These are phyloP conservation scores for Dysphania ambrosioides DNA, from an alignment of 148 eudicot species.

Conservation along the genomic window DNA sequence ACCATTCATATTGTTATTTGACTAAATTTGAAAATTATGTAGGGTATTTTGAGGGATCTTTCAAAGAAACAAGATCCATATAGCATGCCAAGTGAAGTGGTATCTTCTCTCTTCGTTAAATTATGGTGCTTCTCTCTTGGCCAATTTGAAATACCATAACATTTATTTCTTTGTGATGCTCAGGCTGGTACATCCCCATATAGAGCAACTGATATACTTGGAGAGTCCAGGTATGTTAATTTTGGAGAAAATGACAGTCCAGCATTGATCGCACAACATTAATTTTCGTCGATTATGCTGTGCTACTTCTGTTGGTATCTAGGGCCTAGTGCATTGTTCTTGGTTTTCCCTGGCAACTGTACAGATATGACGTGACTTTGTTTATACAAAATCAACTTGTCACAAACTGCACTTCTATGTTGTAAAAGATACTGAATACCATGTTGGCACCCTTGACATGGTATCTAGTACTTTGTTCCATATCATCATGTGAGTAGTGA, in stretches of 20 bases:
- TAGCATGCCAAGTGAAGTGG: constrained; percentile 31
- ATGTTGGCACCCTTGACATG: constrained; percentile 1
- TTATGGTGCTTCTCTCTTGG: not conserved
- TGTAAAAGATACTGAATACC: constrained; percentile 4
- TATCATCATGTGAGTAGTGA: not conserved
- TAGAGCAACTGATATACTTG: constrained; percentile 28
- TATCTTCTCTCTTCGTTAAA: constrained; percentile 8
- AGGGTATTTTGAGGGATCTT: constrained; percentile 59
- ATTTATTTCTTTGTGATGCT: not conserved
- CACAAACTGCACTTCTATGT: constrained; percentile 3
- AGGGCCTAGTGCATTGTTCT: constrained; percentile 4
- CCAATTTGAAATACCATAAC: not conserved
- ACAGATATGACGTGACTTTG: constrained; percentile 20
- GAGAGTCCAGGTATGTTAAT: constrained; percentile 22
- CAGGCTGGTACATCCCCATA: constrained; percentile 25
- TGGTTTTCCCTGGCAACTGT: constrained; percentile 26
- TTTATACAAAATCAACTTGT: constrained; percentile 1
- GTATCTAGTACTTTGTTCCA: not conserved
- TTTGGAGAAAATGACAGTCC: constrained; percentile 26
- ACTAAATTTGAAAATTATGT: constrained; percentile 17
- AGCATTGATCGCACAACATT: constrained; percentile 25
- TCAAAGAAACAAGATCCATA: constrained; percentile 38
- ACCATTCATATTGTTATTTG: constrained; percentile 9
- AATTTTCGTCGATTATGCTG: not conserved
- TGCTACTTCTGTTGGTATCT: constrained; percentile 14